A percentile compares a stretch with the other conserved stretches of the same genome.
Conservation (phyloP, 495 filamentous ascomycete species). For the Penicillium arizonense region DNA sequence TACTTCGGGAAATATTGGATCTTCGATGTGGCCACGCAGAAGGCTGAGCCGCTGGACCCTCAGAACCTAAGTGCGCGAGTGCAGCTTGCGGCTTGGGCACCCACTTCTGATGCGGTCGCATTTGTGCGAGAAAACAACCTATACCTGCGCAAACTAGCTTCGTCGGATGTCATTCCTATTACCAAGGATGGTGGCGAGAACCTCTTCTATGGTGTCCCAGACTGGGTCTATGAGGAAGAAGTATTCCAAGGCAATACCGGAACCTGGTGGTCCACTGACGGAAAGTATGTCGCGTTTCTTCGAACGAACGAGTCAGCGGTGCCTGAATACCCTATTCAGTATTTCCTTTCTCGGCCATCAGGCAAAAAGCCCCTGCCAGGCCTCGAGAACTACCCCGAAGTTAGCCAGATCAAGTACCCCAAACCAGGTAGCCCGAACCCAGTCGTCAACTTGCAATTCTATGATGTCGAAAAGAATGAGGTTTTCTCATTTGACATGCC, state of each 20-base stretch:
- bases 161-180: slow-evolving; percentile 62
- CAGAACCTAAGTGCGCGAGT: slow-evolving; percentile 61
- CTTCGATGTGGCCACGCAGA: slow-evolving; percentile 84
- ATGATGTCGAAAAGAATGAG: slow-evolving; percentile 77
- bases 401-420: slow-evolving; percentile 91
- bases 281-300: slow-evolving; percentile 83
- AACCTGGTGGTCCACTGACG: slow-evolving; percentile 92
- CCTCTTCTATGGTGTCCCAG: slow-evolving; percentile 94
- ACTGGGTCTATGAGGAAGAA: slow-evolving; percentile 99
- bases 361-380: slow-evolving; percentile 68
- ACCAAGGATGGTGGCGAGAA: slow-evolving; percentile 83
- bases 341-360: slow-evolving; percentile 85
- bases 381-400: slow-evolving; percentile 87
- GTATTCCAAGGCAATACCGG: slow-evolving; percentile 78
- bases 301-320: slow-evolving; percentile 90
- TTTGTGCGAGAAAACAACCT: slow-evolving; percentile 90
- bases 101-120: slow-evolving; percentile 76
- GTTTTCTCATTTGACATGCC: slow-evolving; percentile 76
- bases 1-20: slow-evolving; percentile 86
- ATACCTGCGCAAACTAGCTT: slow-evolving; percentile 69
- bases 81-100: slow-evolving; percentile 89
- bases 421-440: slow-evolving; percentile 95
- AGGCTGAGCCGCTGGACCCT: slow-evolving; percentile 74
- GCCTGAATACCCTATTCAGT: slow-evolving; percentile 91
- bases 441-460: slow-evolving; percentile 81